Evolutionary conservation across 768 basidiomycete genomes (phyloP).

Genomic region (Fomitopsis pulvina): DNA sequence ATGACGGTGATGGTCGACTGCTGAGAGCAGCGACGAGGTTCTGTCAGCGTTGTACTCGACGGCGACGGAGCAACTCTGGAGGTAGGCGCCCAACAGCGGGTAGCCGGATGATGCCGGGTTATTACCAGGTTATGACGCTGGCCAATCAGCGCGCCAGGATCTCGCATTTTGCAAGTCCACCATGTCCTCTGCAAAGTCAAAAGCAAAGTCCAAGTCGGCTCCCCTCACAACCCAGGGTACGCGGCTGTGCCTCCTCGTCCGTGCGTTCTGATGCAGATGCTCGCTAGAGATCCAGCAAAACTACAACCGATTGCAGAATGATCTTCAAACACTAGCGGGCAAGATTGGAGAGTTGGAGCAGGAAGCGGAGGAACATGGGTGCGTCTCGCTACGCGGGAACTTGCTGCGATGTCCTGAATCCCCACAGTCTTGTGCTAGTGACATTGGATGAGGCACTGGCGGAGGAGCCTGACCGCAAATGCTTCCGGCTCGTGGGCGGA

Average conservation of each 20-base stretch:
- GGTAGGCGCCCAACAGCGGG: conserved; percentile 14
- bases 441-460: conserved; percentile 79
- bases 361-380: conserved; percentile 95
- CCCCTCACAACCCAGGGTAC: conserved; percentile 69
- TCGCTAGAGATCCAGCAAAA: conserved; percentile 80
- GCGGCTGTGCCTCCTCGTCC: conserved; percentile 12
- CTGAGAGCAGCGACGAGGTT: conserved; percentile 15
- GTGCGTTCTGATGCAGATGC: neutral
- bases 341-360: conserved; percentile 96
- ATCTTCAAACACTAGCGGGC: conserved; percentile 83
- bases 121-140: conserved; percentile 19
- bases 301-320: conserved; percentile 78
- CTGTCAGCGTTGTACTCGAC: conserved; percentile 16
- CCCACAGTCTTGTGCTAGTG: conserved; percentile 73
- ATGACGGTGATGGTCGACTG: conserved; percentile 36
- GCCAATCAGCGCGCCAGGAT: conserved; percentile 40
- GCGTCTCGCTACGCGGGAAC: conserved; percentile 24
- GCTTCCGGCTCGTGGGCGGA: conserved; percentile 94
- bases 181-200: conserved; percentile 55
- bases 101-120: conserved; percentile 21
- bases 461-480: conserved; percentile 88
- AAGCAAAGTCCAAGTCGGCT: conserved; percentile 52
- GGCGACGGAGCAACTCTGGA: conserved; percentile 22
- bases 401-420: neutral
- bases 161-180: conserved; percentile 16